Evolutionary conservation across 169 alveolate genomes (phyloP).

Genomic region (Plasmodium vinckei): DNA sequence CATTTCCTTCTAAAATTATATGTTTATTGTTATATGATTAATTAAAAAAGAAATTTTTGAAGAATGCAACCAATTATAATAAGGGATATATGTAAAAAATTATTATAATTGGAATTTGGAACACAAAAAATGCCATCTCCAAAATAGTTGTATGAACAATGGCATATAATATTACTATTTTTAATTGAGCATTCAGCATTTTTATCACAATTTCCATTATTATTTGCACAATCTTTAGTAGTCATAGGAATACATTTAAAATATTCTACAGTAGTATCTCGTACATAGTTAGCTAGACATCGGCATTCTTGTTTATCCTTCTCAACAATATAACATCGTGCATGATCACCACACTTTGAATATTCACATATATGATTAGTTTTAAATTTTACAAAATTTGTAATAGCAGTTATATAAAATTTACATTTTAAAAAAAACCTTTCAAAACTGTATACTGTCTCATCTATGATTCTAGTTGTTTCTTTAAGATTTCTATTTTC

Average conservation of each 20-base stretch:
- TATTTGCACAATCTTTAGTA: constrained; percentile 11
- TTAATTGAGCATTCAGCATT: constrained; percentile 65
- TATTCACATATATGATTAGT: constrained; percentile 48
- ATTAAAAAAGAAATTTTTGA: constrained; percentile 19
- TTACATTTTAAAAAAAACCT: constrained; percentile 15
- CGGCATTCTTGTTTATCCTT: constrained; percentile 63
- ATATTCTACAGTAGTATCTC: constrained; percentile 25
- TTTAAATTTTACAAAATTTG: constrained; percentile 33
- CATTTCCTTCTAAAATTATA: too few species aligned
- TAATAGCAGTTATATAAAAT: constrained; percentile 33
- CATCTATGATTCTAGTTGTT: constrained; percentile 26
- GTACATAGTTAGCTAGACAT: constrained; percentile 57
- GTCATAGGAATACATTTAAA: constrained; percentile 60
- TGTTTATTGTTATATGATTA: too few species aligned
- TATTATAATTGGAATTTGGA: constrained; percentile 8
- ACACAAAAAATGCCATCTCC: constrained; percentile 76
- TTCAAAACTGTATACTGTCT: constrained; percentile 34
- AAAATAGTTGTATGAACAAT: constrained; percentile 24
- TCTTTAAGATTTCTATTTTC: constrained; percentile 33
- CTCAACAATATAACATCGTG: constrained; percentile 68
- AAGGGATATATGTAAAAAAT: too few species aligned
- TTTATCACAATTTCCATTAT: constrained; percentile 58
- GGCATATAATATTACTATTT: constrained; percentile 24
- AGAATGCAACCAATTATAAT: neutral
- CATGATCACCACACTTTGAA: constrained; percentile 70